A percentile compares a stretch with the other conserved stretches of the same genome.
Conservation (phyloP, 139 green algal species). For the Haematococcus sp. region DNA sequence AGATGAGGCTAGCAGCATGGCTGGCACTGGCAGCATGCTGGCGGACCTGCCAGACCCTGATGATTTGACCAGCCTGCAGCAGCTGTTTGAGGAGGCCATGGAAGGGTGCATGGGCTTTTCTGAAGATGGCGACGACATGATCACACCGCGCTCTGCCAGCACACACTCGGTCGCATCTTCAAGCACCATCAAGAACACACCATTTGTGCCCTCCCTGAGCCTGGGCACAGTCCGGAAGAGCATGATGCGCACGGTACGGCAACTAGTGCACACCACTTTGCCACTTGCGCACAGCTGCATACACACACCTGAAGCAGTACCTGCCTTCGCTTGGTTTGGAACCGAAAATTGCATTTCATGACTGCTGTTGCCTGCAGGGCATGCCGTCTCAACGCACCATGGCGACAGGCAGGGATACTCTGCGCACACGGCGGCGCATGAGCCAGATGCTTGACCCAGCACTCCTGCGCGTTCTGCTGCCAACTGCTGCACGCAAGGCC, state of each 20-base stretch:
- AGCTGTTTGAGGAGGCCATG: neutral
- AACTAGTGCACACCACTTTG: no score
- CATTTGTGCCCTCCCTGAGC: constrained; percentile 2
- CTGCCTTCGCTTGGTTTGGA: no score
- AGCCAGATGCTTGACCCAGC: neutral
- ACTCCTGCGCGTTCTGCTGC: constrained; percentile 1
- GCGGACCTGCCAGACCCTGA: neutral
- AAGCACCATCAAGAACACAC: neutral
- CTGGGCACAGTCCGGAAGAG: neutral
- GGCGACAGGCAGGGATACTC: neutral
- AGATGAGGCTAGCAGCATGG: neutral
- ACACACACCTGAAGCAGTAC: no score
- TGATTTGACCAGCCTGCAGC: neutral
- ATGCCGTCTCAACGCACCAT: neutral
- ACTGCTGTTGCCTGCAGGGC: neutral
- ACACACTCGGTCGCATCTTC: neutral
- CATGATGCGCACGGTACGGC: neutral
- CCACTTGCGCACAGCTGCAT: no score
- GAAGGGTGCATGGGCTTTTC: neutral
- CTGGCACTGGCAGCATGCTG: constrained; percentile 5
- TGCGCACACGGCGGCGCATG: constrained; percentile 1
- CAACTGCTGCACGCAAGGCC: neutral
- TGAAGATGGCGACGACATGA: neutral
- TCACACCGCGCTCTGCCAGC: neutral
- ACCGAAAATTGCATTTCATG: neutral